phyloP scores from a whole-genome alignment of 1,139 yeast species.

The Taphrina flavorubra region DNA sequence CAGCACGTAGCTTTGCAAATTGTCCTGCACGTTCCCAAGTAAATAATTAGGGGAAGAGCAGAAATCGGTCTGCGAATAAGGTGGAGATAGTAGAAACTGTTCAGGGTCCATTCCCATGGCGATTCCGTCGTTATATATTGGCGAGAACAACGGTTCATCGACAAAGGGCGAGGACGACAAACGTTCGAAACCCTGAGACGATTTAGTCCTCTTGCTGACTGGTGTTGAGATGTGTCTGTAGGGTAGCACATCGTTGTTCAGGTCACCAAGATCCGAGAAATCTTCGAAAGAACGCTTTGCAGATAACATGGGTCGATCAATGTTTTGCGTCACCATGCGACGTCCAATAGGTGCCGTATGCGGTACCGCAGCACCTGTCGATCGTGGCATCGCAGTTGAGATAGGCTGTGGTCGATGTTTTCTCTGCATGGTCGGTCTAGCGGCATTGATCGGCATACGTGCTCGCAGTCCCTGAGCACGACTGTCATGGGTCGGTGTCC shows the following conservation, averaged over 20 bases:
- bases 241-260: not conserved
- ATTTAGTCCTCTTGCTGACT: constrained; percentile 28
- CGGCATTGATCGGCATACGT: constrained; percentile 11
- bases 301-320: constrained; percentile 15
- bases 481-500: not conserved
- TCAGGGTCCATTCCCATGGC: constrained; percentile 9
- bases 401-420: constrained; percentile 31
- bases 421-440: constrained; percentile 29
- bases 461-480: not conserved
- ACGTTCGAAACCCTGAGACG: constrained; percentile 14
- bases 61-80: constrained; percentile 20
- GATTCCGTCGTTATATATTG: constrained; percentile 8
- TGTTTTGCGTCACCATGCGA: not conserved
- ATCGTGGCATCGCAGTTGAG: constrained; percentile 13
- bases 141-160: constrained; percentile 30
- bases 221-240: constrained; percentile 29
- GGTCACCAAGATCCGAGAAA: constrained; percentile 7
- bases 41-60: constrained; percentile 25
- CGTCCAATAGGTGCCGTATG: constrained; percentile 37
- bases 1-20: not conserved
- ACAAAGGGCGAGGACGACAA: constrained; percentile 16
- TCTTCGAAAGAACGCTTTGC: constrained; percentile 40
- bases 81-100: constrained; percentile 23
- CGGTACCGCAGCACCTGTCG: not conserved
- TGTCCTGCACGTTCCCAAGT: not conserved